These are phyloP conservation scores for Termitomyces sp. DNA, from an alignment of 768 basidiomycete species.

Conservation along the genomic window DNA sequence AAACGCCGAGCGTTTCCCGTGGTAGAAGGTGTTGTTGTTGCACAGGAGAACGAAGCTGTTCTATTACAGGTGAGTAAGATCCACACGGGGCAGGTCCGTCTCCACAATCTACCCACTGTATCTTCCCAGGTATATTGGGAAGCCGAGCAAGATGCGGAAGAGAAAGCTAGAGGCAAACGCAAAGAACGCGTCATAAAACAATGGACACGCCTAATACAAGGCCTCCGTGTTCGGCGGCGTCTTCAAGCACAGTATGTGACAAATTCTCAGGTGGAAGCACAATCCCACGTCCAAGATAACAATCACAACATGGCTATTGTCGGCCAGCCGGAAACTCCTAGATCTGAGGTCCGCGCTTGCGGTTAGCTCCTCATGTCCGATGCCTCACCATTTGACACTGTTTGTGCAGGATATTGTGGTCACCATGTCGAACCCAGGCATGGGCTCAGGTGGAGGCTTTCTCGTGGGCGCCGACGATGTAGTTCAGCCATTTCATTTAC, in stretches of 20 bases:
- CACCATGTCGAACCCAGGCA: slow-evolving; percentile 17
- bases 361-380: not conserved
- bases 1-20: slow-evolving; percentile 86
- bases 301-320: not conserved
- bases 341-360: slow-evolving; percentile 7
- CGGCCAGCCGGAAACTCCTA: slow-evolving; percentile 1
- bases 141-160: slow-evolving; percentile 71
- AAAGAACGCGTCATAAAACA: slow-evolving; percentile 81
- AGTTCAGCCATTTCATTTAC: slow-evolving; percentile 69
- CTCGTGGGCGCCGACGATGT: slow-evolving; percentile 69
- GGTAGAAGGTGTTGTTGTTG: slow-evolving; percentile 83
- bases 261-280: slow-evolving; percentile 21
- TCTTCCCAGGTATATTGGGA: slow-evolving; percentile 76
- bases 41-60: slow-evolving; percentile 70
- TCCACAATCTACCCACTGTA: slow-evolving; percentile 6
- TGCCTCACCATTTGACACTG: slow-evolving; percentile 3
- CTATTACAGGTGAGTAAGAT: slow-evolving; percentile 64
- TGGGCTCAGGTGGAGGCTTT: slow-evolving; percentile 56
- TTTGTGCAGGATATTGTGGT: slow-evolving; percentile 16
- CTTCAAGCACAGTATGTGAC: slow-evolving; percentile 74
- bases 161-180: slow-evolving; percentile 71
- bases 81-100: slow-evolving; percentile 3
- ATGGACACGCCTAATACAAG: slow-evolving; percentile 87
- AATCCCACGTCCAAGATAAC: slow-evolving; percentile 13
- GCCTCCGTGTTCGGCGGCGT: slow-evolving; percentile 80